Evolutionary conservation across 2,329 filamentous ascomycete genomes (phyloP), one percentile per base, ranked within the genome.

Genomic region (Venturia nashicola): DNA sequence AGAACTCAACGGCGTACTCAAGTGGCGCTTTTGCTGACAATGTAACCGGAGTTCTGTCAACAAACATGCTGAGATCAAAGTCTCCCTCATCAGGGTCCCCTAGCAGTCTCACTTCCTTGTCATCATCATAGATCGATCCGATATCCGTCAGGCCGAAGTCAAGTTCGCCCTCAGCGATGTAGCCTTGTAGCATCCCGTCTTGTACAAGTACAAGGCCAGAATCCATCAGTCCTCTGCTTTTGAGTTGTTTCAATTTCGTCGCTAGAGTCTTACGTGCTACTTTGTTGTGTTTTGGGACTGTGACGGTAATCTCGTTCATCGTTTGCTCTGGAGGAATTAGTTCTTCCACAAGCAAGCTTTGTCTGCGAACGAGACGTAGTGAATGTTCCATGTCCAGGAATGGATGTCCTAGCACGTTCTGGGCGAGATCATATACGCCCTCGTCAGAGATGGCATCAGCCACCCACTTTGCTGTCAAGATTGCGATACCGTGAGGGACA

Each of bases 1-100:
- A 84, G 78, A 85, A 80, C 71, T 85, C 83, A 1, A 84, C 79
- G 0, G 78, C 81, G 70, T 82, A 83, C 70, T 86, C 83, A 68
- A 85, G 75, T 11, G 82, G 82, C 54, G 82, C 81, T 55, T 77
- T 76, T 0, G 75, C 76, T 63, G 76, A 79, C 6, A 85, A 70
- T 0, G 72, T 78, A 64, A 85, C 66, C 0, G 82, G 82, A 18
- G 80, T 83, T 1, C 78, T 74, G 68, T 85, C 82, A 0, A 85
- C 76, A 67, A 84, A 81, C 1, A 73, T 74, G 0, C 74, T 72
- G 14, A 85, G 68, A 59, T 81, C 78, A 18, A 80, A 71, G 20
- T 66, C 64, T 12, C 64, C 72, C 32, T 76, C 72, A 16, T 70
- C 67, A 2, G 69, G 65, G 27, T 73, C 68, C 0, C 76, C 76